phyloP scores from a whole-genome alignment of 768 basidiomycete genomes.

The Rhizopogon roseolus region DNA sequence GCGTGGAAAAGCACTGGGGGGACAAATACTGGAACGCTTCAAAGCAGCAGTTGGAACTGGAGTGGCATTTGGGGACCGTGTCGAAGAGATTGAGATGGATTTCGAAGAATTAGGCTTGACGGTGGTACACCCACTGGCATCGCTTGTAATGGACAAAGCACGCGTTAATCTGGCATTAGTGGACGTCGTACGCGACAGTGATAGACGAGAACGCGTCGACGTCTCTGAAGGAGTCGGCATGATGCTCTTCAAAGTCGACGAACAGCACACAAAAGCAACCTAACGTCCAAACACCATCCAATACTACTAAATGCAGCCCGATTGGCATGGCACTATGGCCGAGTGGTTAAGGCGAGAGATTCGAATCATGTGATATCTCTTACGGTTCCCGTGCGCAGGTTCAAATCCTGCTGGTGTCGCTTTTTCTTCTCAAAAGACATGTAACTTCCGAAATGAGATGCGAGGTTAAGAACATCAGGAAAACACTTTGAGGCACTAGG shows the following conservation, averaged over 20 bases:
- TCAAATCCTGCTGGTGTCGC: slow-evolving; percentile 2
- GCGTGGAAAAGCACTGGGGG: slow-evolving; percentile 22
- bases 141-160: slow-evolving; percentile 46
- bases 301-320: too few relatives aligned
- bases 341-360: slow-evolving; percentile 3
- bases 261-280: too few relatives aligned
- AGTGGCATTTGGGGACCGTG: slow-evolving; percentile 47
- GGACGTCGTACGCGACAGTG: slow-evolving; percentile 38
- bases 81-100: slow-evolving; percentile 19
- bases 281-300: too few relatives aligned
- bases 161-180: slow-evolving; percentile 38
- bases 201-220: slow-evolving; percentile 38
- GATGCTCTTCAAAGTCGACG: too few relatives aligned
- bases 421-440: not conserved
- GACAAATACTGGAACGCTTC: slow-evolving; percentile 32
- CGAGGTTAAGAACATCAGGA: too few relatives aligned
- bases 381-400: slow-evolving; percentile 4
- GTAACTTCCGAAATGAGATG: too few relatives aligned
- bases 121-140: slow-evolving; percentile 46
- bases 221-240: slow-evolving; percentile 46
- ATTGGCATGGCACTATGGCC: not conserved
- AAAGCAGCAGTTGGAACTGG: slow-evolving; percentile 34
- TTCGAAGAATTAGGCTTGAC: slow-evolving; percentile 31
- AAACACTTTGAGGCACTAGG: too few relatives aligned
- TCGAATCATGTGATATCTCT: not conserved